Evolutionary conservation across 371 early-diverging fungal species (phyloP).

Genomic region (Lichtheimia corymbifera): DNA sequence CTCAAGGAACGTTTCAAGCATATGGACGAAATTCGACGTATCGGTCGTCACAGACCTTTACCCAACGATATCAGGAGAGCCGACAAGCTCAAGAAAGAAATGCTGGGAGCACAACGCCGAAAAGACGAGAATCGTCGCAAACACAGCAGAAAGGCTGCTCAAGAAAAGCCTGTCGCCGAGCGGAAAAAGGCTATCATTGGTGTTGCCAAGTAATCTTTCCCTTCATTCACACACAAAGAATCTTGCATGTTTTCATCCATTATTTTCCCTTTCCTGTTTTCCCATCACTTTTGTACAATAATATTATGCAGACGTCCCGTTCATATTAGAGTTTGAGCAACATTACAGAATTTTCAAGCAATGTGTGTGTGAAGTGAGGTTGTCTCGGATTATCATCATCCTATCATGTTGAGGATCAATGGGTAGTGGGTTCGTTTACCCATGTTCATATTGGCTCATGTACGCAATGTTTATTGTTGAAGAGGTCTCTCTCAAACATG

Average conservation of each 20-base stretch:
- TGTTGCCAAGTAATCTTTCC: constrained; percentile 63
- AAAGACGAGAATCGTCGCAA: constrained; percentile 87
- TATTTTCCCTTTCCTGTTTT: neutral
- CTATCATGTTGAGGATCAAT: no score
- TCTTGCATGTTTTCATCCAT: neutral
- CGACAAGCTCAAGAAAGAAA: constrained; percentile 73
- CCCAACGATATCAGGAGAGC: constrained; percentile 86
- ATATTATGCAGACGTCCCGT: neutral
- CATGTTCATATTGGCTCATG: no score
- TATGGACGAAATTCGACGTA: constrained; percentile 90
- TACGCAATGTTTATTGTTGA: no score
- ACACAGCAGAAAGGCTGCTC: constrained; percentile 70
- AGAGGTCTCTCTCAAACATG: no score
- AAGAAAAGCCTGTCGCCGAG: constrained; percentile 68
- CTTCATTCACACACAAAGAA: neutral
- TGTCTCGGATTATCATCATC: no score
- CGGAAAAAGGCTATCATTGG: constrained; percentile 82
- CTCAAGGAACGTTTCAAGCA: constrained; percentile 95
- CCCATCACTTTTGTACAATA: constrained; percentile 2
- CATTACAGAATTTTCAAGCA: no score
- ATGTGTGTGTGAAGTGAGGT: no score
- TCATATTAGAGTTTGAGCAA: no score
- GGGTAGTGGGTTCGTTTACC: no score
- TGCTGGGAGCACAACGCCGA: constrained; percentile 74
- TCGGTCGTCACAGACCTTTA: constrained; percentile 83